Percentiles rank a stretch among this genome's conserved stretches.
These are phyloP conservation scores for Tinospora cordifolia DNA, from an alignment of 164 flowering plant species.

Conservation along the genomic window DNA sequence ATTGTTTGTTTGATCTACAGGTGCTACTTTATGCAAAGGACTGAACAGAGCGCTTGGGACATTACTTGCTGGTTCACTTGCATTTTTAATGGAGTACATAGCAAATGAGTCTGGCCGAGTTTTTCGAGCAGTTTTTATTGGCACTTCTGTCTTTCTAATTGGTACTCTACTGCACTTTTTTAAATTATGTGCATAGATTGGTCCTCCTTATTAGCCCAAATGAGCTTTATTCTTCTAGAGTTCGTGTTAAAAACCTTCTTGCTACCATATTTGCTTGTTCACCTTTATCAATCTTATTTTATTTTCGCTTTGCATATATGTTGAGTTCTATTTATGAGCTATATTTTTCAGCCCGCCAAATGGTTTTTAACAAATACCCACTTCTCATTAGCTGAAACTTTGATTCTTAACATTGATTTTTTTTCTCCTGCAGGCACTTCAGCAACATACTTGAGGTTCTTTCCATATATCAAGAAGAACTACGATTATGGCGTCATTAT, in stretches of 20 bases:
- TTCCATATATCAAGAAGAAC: slow-evolving; percentile 73
- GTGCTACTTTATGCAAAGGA: slow-evolving; percentile 89
- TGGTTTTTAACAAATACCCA: too few species aligned
- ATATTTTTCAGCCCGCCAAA: too few species aligned
- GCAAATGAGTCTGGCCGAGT: slow-evolving; percentile 42
- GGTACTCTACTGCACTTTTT: slow-evolving; percentile 30
- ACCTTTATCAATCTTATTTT: too few species aligned
- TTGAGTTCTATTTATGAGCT: too few species aligned
- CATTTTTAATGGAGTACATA: slow-evolving; percentile 58
- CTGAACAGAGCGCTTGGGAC: slow-evolving; percentile 87
- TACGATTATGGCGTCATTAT: slow-evolving; percentile 85
- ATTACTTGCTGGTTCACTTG: slow-evolving; percentile 63
- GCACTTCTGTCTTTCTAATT: slow-evolving; percentile 51
- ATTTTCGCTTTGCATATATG: too few species aligned
- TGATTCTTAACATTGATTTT: not conserved
- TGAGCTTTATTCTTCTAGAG: too few species aligned
- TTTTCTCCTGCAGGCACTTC: slow-evolving; percentile 18
- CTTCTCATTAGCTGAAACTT: too few species aligned
- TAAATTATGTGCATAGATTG: too few species aligned
- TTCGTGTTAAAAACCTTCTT: too few species aligned
- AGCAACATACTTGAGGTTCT: slow-evolving; percentile 66
- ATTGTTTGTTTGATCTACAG: slow-evolving; percentile 20
- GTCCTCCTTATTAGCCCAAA: too few species aligned
- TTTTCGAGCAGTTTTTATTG: slow-evolving; percentile 60
- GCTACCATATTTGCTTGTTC: too few species aligned